Evolutionary conservation across 805 yeast genomes (phyloP), one percentile per base, ranked within the genome.

Genomic region (Yarrowia keelungensis): DNA sequence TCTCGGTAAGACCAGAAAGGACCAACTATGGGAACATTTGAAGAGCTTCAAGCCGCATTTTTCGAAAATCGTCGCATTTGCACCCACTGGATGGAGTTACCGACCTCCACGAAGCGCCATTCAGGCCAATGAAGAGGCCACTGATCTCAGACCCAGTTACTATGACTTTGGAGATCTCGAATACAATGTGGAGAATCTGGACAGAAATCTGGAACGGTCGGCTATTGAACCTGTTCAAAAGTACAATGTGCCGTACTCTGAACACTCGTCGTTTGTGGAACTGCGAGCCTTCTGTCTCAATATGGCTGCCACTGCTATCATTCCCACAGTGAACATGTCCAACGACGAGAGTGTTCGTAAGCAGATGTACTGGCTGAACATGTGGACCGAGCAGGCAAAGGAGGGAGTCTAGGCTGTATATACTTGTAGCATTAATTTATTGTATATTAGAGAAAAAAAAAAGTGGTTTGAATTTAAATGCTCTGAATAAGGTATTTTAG

Each of bases 1-100:
- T 1, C 84, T 94, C 85, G 79, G 83, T 2, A 85, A 88, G 36
- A 81, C 68, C 76, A 83, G 66, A 77, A 79, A 73, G 15, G 76
- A 75, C 5, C 72, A 72, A 14, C 76, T 90, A 62, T 77, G 81
- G 12, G 79, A 79, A 32, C 87, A 88, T 71, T 85, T 85, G 79
- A 81, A 81, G 71, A 77, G 76, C 38, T 83, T 83, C 70, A 79
- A 79, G 47, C 77, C 76, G 36, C 77, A 80, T 50, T 89, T 84
- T 75, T 87, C 86, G 66, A 81, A 86, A 58, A 82, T 91, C 50
- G 81, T 90, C n/a, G 97, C 91, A 0, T 81, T 90, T 43, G 81
- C 86, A 64, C 98, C 98, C 0, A 92, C 98, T 0, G 98, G 98
- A 0, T 95, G 98, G 98, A 83, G 92, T 1, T 89, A 85, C 76